phyloP scores from a whole-genome alignment of 2,329 filamentous ascomycete genomes.

The Fusarium lyarnte region DNA sequence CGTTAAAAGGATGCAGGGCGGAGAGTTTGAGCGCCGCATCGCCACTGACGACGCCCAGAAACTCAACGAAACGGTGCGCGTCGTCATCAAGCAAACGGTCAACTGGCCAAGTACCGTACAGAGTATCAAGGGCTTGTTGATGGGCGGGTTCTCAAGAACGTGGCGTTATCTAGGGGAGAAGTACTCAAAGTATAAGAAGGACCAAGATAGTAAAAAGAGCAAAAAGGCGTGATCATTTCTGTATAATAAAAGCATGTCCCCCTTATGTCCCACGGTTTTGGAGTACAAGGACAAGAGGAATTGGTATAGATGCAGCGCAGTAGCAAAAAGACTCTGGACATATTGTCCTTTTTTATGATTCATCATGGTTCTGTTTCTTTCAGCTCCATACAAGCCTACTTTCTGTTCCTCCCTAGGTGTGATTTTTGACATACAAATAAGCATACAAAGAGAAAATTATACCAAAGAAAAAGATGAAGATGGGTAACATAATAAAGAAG shows the following conservation, averaged over 20 bases:
- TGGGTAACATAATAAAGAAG: slow-evolving; percentile 23
- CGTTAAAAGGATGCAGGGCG: slow-evolving; percentile 79
- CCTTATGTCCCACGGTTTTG: slow-evolving; percentile 3
- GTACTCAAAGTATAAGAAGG: slow-evolving; percentile 69
- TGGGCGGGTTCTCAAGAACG: slow-evolving; percentile 75
- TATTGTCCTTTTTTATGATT: slow-evolving; percentile 19
- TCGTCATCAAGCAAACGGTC: slow-evolving; percentile 87
- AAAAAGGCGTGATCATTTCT: slow-evolving; percentile 28
- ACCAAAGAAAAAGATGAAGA: slow-evolving; percentile 6
- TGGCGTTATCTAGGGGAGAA: slow-evolving; percentile 87
- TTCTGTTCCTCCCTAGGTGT: slow-evolving; percentile 8
- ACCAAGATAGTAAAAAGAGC: slow-evolving; percentile 45
- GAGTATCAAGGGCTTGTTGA: slow-evolving; percentile 84
- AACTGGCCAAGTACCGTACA: slow-evolving; percentile 92
- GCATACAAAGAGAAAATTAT: slow-evolving; percentile 27
- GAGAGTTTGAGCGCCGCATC: slow-evolving; percentile 87
- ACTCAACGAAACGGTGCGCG: slow-evolving; percentile 75
- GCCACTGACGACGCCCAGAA: slow-evolving; percentile 73
- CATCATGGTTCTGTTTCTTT: slow-evolving; percentile 13
- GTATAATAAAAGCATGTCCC: background rate
- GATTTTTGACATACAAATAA: slow-evolving; percentile 9
- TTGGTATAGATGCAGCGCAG: slow-evolving; percentile 25
- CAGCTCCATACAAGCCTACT: slow-evolving; percentile 4
- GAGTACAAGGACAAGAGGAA: slow-evolving; percentile 21
- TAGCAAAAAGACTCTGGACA: slow-evolving; percentile 1